Evolutionary conservation across 2,329 filamentous ascomycete genomes (phyloP).

Genomic region (Chrysoporthe deuterocubensis): DNA sequence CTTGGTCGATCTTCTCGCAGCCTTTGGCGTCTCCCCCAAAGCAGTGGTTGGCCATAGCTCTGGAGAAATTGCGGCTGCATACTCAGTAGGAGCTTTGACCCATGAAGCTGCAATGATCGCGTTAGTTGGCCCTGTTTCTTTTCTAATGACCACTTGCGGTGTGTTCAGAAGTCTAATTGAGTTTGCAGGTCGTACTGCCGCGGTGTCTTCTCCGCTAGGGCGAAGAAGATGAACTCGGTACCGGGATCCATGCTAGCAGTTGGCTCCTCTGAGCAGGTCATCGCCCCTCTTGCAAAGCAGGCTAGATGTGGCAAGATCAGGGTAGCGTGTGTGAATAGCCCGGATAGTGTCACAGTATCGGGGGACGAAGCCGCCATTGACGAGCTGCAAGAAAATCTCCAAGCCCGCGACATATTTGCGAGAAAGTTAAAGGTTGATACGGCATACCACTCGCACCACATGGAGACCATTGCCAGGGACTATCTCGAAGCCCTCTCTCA

Average conservation of each 20-base stretch:
- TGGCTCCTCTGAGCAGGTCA: conserved; percentile 17
- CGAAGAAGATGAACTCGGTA: neutral
- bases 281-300: conserved; percentile 25
- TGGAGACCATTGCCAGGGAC: conserved; percentile 34
- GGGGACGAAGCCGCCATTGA: conserved; percentile 37
- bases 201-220: conserved; percentile 11
- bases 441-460: conserved; percentile 45
- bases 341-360: conserved; percentile 37
- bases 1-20: conserved; percentile 40
- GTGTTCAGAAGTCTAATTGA: conserved; percentile 23
- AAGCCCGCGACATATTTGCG: conserved; percentile 34
- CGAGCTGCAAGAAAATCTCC: conserved; percentile 24
- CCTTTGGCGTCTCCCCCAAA: conserved; percentile 31
- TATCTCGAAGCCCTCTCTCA: conserved; percentile 29
- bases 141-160: neutral
- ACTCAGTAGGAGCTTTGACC: conserved; percentile 5
- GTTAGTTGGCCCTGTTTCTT: neutral
- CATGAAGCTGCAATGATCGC: conserved; percentile 3
- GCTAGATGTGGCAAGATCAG: conserved; percentile 24
- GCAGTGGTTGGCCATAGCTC: conserved; percentile 37
- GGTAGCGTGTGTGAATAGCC: conserved; percentile 33
- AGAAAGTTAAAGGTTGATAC: conserved; percentile 39
- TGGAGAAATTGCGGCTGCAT: conserved; percentile 28
- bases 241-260: conserved; percentile 31
- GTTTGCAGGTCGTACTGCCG: conserved; percentile 33